Evolutionary conservation across 768 basidiomycete genomes (phyloP).

Genomic region (Sarcomyxa edulis): DNA sequence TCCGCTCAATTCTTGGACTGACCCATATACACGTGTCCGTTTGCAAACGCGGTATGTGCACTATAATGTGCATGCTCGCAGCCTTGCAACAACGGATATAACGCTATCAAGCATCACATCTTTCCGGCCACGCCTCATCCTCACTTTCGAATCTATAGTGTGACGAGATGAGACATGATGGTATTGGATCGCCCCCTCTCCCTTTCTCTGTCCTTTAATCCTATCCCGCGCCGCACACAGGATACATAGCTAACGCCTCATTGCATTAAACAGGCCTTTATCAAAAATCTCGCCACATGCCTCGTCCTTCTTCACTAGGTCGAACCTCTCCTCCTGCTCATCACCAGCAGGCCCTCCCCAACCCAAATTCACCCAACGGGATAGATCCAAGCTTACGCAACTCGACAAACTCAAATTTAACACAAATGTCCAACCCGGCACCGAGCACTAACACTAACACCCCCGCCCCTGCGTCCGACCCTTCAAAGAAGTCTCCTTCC

Average conservation of each 20-base stretch:
- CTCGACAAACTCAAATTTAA: background rate
- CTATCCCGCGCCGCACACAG: no score
- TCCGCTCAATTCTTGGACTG: no score
- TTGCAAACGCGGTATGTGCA: no score
- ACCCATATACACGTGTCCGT: constrained; percentile 17
- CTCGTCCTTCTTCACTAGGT: constrained; percentile 60
- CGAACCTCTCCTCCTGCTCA: constrained; percentile 29
- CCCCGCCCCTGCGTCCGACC: constrained; percentile 18
- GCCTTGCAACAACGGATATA: no score
- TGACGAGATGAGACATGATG: no score
- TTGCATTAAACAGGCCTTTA: constrained; percentile 59
- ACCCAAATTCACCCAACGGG: constrained; percentile 12
- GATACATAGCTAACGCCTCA: constrained; percentile 12
- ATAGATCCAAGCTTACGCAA: no score
- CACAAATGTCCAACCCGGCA: constrained; percentile 5
- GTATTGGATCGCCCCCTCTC: no score
- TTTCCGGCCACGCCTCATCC: no score
- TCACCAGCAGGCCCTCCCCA: constrained; percentile 20
- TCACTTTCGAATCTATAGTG: no score
- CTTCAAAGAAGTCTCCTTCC: constrained; percentile 1
- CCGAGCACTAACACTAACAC: constrained; percentile 10
- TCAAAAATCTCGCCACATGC: constrained; percentile 76
- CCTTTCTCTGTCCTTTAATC: no score
- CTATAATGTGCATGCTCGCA: no score
- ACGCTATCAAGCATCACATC: no score